phyloP scores from a whole-genome alignment of 208 protist genomes.

The Leishmania aethiopica region DNA sequence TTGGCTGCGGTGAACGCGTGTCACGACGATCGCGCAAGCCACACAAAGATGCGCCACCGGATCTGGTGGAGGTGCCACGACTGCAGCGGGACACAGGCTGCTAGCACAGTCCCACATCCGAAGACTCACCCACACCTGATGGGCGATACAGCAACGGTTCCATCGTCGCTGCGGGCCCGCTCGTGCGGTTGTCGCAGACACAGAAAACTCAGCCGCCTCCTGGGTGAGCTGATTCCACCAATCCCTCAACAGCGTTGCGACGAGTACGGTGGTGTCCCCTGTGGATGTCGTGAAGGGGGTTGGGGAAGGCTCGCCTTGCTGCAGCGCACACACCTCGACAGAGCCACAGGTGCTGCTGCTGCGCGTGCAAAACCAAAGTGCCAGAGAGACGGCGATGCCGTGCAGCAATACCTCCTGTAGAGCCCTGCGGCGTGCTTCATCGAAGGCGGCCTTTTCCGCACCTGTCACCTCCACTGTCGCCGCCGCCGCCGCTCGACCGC shows the following conservation, averaged over 20 bases:
- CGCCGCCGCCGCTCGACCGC: background rate
- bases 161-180: background rate
- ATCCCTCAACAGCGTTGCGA: conserved; percentile 10
- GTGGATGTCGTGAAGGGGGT: background rate
- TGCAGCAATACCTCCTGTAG: conserved; percentile 22
- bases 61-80: background rate
- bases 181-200: too few relatives aligned
- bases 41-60: conserved; percentile 4
- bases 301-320: background rate
- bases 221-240: conserved; percentile 17
- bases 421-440: background rate
- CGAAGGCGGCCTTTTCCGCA: background rate
- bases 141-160: background rate
- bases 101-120: background rate
- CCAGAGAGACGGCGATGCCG: conserved; percentile 24
- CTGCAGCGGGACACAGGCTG: background rate
- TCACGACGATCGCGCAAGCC: conserved; percentile 14
- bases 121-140: background rate
- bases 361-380: conserved; percentile 16
- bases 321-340: background rate
- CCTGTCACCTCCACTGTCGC: background rate
- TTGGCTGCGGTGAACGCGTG: conserved; percentile 4
- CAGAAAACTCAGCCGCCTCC: background rate
- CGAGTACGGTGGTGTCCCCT: background rate
- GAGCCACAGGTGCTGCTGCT: background rate